Conservation (phyloP, 257 asterid genomes). For the Paulownia fortunei region DNA sequence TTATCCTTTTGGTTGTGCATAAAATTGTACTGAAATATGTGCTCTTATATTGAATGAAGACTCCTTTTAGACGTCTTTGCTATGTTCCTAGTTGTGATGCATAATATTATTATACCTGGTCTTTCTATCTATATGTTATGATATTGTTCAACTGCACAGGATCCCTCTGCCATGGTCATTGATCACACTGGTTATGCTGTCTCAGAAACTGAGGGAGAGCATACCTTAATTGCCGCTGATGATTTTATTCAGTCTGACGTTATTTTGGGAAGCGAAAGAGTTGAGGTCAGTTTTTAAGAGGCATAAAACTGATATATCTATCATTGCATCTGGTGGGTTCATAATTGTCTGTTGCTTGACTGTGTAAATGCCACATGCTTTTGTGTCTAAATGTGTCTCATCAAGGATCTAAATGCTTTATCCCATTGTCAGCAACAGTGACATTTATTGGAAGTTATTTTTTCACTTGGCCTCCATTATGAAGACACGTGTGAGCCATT, state of each 20-base stretch:
- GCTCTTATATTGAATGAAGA: neutral
- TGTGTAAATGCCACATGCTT: neutral
- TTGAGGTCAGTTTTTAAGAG: slow-evolving; percentile 56
- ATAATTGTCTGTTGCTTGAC: neutral
- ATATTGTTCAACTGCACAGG: slow-evolving; percentile 46
- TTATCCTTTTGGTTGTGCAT: neutral
- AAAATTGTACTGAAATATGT: neutral
- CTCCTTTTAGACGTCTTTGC: neutral
- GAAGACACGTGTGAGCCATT: neutral
- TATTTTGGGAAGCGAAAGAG: slow-evolving; percentile 62
- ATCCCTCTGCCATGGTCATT: slow-evolving; percentile 65
- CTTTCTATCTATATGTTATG: slow-evolving; percentile 1
- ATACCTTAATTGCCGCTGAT: slow-evolving; percentile 69
- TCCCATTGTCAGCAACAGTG: neutral
- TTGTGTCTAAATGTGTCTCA: neutral
- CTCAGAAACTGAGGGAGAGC: slow-evolving; percentile 76
- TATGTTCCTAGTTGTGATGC: slow-evolving; percentile 13
- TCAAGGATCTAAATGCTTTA: neutral
- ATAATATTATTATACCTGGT: neutral
- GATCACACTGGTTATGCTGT: slow-evolving; percentile 78
- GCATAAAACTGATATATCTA: neutral
- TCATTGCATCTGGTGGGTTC: slow-evolving; percentile 3
- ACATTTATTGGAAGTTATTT: slow-evolving; percentile 10
- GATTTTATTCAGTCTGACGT: slow-evolving; percentile 66
- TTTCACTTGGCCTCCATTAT: slow-evolving; percentile 6